Evolutionary conservation across 2,329 filamentous ascomycete genomes (phyloP).

Genomic region (Xylariaceae sp.): DNA sequence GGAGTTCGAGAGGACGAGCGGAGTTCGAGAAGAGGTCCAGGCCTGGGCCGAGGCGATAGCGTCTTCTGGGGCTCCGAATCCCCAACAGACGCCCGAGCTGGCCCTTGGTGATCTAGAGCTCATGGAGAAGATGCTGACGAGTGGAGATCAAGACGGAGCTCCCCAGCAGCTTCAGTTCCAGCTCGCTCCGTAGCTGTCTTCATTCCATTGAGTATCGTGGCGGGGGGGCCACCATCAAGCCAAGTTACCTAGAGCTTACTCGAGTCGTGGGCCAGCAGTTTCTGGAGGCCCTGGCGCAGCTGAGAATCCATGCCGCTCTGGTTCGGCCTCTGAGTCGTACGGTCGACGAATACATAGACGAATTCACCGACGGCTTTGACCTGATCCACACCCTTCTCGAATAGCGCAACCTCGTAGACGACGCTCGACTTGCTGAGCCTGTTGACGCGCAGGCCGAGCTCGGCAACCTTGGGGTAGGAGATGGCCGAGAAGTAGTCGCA

Average conservation of each 20-base stretch:
- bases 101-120: conserved; percentile 56
- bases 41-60: conserved; percentile 51
- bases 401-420: conserved; percentile 82
- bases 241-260: conserved; percentile 26
- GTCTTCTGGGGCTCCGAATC: conserved; percentile 37
- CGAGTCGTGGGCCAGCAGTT: conserved; percentile 34
- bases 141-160: conserved; percentile 36
- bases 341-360: conserved; percentile 82
- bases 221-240: too few relatives aligned
- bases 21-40: conserved; percentile 52
- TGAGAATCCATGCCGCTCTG: conserved; percentile 53
- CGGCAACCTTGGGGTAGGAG: conserved; percentile 72
- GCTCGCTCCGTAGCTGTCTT: conserved; percentile 10
- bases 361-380: conserved; percentile 83
- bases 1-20: conserved; percentile 42
- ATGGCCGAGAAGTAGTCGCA: conserved; percentile 80
- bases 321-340: conserved; percentile 60
- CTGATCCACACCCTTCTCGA: conserved; percentile 62
- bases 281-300: conserved; percentile 53
- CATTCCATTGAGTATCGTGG: neutral
- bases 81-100: conserved; percentile 47
- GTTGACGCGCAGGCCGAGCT: conserved; percentile 74
- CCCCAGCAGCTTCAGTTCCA: conserved; percentile 33
- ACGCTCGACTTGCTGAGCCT: conserved; percentile 82
- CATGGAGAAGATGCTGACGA: conserved; percentile 42